Base-by-base conservation (phyloP, 805 yeast species). In the Wickerhamomyces silvicola region DNA sequence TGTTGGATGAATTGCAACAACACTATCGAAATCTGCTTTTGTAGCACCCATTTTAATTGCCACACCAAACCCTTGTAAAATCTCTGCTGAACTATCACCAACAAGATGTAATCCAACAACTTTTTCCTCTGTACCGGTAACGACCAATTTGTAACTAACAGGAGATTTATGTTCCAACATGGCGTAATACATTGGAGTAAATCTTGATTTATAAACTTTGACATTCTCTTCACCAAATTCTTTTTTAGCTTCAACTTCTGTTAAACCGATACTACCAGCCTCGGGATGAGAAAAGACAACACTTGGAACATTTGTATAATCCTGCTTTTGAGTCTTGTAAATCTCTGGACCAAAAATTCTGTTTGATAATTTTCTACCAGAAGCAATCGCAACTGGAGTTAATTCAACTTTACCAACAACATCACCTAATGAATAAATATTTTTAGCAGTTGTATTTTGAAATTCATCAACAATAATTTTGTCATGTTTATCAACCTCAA, bases 11-110 rank as follows among this genome's bases (percentile, higher is more conserved):
- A 92, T 92, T 22, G 99, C 99, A 27, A 92, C 97, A 66, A 94
- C 84, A 57, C 66, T 78, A 62, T 92, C 99, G 45, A 92, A 92
- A 59, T 92, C 97, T 28, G 75, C 75, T 68, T 92, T 92, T 22
- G 99, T 92, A 25, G 98, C 98, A 21, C 99, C 99, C 98, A 92
- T 92, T 66, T 88, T 88, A 43, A 92, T 66, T 31, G 98, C 98
- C 33, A 88, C 98, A 38, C 97, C 98, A 52, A 92, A 92, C 23
- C 98, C 99, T 69, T 92, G 99, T 49, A 92, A 70, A 37, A 92
- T 88, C 62, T 92, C 99, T 20, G 95, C 77, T 32, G 92, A 76
- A 7, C 75, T 62, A 52, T 88, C 97, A 40, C 99, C 99, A 45
- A 88, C 83, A 35, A 92, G 62, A 60, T 92, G 98, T 46, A 92